A percentile compares a stretch with the other conserved stretches of the same genome.
These are phyloP conservation scores for Carex myosuroides DNA, from an alignment of 176 grass and related monocot species.

Conservation along the genomic window DNA sequence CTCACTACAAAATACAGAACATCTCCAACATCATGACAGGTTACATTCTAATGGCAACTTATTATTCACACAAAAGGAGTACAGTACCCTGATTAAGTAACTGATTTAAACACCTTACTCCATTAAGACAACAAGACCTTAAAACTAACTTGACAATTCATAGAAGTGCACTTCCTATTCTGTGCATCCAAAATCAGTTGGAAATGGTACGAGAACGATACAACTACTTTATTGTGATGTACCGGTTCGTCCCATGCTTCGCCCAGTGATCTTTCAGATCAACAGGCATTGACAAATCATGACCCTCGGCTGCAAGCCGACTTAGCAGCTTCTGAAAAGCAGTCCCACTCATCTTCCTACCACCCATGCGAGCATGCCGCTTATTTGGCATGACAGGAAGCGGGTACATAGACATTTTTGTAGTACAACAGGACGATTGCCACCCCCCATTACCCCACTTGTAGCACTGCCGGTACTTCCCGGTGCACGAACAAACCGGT, in stretches of 20 bases:
- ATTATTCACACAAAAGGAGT: slow-evolving; percentile 18
- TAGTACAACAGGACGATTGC: slow-evolving; percentile 90
- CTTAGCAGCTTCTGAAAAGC: slow-evolving; percentile 80
- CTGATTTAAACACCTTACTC: background rate
- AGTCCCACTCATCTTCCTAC: slow-evolving; percentile 84
- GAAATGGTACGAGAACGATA: background rate
- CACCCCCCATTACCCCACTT: slow-evolving; percentile 89
- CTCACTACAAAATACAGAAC: slow-evolving; percentile 15
- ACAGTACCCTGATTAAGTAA: background rate
- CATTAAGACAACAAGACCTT: background rate
- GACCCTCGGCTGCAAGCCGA: slow-evolving; percentile 72
- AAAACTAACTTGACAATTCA: background rate
- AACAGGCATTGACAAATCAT: slow-evolving; percentile 57
- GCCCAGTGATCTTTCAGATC: slow-evolving; percentile 96
- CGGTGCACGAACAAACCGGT: slow-evolving; percentile 70
- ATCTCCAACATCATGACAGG: background rate
- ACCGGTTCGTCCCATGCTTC: slow-evolving; percentile 81
- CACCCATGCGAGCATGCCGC: slow-evolving; percentile 74
- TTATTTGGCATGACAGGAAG: slow-evolving; percentile 88
- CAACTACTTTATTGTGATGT: slow-evolving; percentile 83
- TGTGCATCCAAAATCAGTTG: slow-evolving; percentile 9
- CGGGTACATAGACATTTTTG: slow-evolving; percentile 67
- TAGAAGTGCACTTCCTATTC: slow-evolving; percentile 7
- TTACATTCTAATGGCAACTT: slow-evolving; percentile 17
- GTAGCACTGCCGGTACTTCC: slow-evolving; percentile 57